Evolutionary conservation across 805 yeast genomes (phyloP).

Genomic region (Myxozyma vanderwaltii): DNA sequence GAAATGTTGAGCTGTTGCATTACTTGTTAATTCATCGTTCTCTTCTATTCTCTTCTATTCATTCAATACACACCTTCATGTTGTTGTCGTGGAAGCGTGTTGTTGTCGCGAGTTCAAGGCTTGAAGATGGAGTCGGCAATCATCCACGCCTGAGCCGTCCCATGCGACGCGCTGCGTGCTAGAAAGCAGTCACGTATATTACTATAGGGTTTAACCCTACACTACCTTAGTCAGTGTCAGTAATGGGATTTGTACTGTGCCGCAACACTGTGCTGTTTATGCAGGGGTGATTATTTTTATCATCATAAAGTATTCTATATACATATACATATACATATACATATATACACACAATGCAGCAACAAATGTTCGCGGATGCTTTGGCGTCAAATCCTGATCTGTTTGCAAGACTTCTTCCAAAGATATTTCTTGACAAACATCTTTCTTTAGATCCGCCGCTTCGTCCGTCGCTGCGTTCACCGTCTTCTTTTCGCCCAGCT

Average conservation of each 20-base stretch:
- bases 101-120: not conserved
- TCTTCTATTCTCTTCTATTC: not conserved
- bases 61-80: not conserved
- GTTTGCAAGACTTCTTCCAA: constrained; percentile 25
- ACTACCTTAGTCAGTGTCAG: not conserved
- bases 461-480: constrained; percentile 31
- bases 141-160: not conserved
- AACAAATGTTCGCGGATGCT: constrained; percentile 22
- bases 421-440: constrained; percentile 22
- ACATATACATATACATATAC: not conserved
- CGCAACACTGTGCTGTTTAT: not conserved
- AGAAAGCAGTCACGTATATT: not conserved
- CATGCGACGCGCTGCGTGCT: not conserved
- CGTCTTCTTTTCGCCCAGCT: constrained; percentile 17
- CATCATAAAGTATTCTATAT: not conserved
- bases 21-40: not conserved
- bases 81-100: not conserved
- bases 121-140: not conserved
- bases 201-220: not conserved
- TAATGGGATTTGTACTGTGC: not conserved
- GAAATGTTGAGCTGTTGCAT: constrained; percentile 91
- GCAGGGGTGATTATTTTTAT: not conserved
- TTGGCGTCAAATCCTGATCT: constrained; percentile 27
- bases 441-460: constrained; percentile 25
- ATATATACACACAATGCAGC: not conserved